These are phyloP conservation scores for Solanum neorickii DNA, from an alignment of 257 asterid genomes.

Conservation along the genomic window DNA sequence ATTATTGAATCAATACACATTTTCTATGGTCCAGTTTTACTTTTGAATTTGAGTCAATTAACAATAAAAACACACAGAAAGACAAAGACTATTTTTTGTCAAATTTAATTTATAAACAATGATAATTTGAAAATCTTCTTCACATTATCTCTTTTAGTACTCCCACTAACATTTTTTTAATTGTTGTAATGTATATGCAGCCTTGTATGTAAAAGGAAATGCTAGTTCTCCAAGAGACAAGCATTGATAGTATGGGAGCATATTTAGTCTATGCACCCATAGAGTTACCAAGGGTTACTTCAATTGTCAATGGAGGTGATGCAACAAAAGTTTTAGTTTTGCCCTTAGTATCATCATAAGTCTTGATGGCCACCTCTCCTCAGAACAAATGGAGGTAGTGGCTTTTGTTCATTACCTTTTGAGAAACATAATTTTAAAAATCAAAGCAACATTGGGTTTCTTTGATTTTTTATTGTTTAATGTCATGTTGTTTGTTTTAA, in stretches of 20 bases:
- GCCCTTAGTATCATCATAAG: slow-evolving; percentile 56
- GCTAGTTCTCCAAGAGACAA: slow-evolving; percentile 57
- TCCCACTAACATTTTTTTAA: background rate
- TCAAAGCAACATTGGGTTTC: slow-evolving; percentile 22
- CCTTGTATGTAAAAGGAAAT: slow-evolving; percentile 35
- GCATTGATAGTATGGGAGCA: slow-evolving; percentile 39
- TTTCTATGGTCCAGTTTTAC: background rate
- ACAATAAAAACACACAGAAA: background rate
- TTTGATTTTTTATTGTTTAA: slow-evolving; percentile 3
- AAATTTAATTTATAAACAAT: background rate
- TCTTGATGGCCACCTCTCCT: slow-evolving; percentile 18
- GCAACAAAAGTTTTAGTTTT: slow-evolving; percentile 18
- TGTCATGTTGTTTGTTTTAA: background rate
- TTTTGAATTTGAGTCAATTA: background rate
- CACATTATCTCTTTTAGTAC: background rate
- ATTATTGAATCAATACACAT: background rate
- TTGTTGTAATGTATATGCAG: slow-evolving; percentile 14
- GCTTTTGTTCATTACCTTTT: slow-evolving; percentile 28
- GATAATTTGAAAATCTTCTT: background rate
- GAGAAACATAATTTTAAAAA: slow-evolving; percentile 35
- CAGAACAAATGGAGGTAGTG: slow-evolving; percentile 27
- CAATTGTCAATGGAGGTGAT: slow-evolving; percentile 32
- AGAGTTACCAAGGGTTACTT: background rate
- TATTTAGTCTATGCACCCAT: slow-evolving; percentile 41
- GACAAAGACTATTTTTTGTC: background rate